These are phyloP conservation scores for Komagataella populi DNA, from an alignment of 805 yeast genomes.

Conservation along the genomic window DNA sequence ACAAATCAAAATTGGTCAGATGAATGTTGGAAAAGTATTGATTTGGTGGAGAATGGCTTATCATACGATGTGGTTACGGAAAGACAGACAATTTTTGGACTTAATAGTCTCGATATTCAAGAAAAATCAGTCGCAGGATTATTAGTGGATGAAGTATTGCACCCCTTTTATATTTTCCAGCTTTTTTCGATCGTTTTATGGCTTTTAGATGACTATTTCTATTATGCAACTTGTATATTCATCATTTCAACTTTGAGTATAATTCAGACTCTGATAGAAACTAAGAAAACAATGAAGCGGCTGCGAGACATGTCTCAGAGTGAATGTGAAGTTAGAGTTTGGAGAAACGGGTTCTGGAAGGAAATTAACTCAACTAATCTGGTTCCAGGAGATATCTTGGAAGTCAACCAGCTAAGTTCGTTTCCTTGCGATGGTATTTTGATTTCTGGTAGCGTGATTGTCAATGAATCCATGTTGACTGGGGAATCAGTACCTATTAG, in stretches of 20 bases:
- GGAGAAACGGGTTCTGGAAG: constrained; percentile 90
- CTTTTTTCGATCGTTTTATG: constrained; percentile 83
- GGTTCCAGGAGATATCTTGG: constrained; percentile 94
- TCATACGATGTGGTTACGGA: constrained; percentile 56
- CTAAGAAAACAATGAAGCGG: constrained; percentile 59
- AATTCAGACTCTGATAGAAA: constrained; percentile 72
- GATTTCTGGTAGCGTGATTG: constrained; percentile 84
- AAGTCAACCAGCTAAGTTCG: constrained; percentile 52
- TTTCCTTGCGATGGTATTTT: constrained; percentile 87
- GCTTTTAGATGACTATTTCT: constrained; percentile 86
- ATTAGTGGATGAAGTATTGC: constrained; percentile 76
- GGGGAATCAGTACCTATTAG: constrained; percentile 98
- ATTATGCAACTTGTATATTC: constrained; percentile 88
- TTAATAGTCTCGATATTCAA: constrained; percentile 59
- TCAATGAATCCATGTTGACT: constrained; percentile 96
- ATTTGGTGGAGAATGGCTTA: constrained; percentile 51
- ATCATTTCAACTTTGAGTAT: constrained; percentile 75
- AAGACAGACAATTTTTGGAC: constrained; percentile 63
- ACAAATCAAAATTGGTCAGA: constrained; percentile 86
- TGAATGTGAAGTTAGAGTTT: constrained; percentile 74
- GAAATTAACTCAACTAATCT: constrained; percentile 62
- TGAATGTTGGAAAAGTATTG: constrained; percentile 53
- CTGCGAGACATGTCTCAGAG: constrained; percentile 62
- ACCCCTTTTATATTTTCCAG: constrained; percentile 93
- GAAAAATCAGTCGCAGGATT: constrained; percentile 57